A percentile compares a stretch with the other conserved stretches of the same genome.
Evolutionary conservation across 768 basidiomycete species (phyloP).

Genomic region (Baorangia bicolor): DNA sequence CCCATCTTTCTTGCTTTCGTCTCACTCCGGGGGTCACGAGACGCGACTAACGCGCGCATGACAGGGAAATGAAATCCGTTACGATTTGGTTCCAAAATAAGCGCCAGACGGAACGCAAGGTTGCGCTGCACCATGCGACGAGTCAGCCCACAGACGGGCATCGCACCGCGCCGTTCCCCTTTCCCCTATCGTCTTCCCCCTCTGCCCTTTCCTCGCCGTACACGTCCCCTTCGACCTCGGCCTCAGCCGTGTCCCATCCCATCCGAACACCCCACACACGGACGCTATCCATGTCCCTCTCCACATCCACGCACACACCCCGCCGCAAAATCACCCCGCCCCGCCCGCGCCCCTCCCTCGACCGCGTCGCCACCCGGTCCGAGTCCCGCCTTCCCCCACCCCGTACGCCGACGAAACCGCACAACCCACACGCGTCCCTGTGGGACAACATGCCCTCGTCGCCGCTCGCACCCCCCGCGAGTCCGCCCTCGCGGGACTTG

Average conservation of each 20-base stretch:
- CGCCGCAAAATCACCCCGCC: constrained; percentile 31
- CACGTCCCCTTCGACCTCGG: constrained; percentile 23
- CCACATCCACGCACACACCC: constrained; percentile 15
- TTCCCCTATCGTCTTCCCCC: constrained; percentile 21
- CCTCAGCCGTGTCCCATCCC: constrained; percentile 27
- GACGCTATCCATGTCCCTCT: constrained; percentile 28
- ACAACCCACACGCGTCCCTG: constrained; percentile 25
- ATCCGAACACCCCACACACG: constrained; percentile 36
- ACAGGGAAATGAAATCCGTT: constrained; percentile 37
- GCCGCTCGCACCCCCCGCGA: constrained; percentile 43
- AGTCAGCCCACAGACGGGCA: constrained; percentile 19
- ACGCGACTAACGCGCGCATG: constrained; percentile 11
- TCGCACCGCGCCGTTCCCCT: constrained; percentile 10
- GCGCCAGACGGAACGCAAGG: constrained; percentile 51
- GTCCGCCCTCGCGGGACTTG: constrained; percentile 33
- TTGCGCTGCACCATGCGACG: constrained; percentile 42
- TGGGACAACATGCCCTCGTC: constrained; percentile 38
- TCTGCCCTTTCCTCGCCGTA: constrained; percentile 17
- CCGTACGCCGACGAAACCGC: constrained; percentile 32
- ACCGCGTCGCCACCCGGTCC: constrained; percentile 31
- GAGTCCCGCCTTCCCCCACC: constrained; percentile 31
- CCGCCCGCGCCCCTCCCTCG: constrained; percentile 32
- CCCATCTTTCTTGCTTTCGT: not conserved
- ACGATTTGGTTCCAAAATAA: constrained; percentile 38
- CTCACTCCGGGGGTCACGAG: not conserved